Base-by-base conservation (phyloP, 495 filamentous ascomycete species). In the Penicillium alfredii region DNA sequence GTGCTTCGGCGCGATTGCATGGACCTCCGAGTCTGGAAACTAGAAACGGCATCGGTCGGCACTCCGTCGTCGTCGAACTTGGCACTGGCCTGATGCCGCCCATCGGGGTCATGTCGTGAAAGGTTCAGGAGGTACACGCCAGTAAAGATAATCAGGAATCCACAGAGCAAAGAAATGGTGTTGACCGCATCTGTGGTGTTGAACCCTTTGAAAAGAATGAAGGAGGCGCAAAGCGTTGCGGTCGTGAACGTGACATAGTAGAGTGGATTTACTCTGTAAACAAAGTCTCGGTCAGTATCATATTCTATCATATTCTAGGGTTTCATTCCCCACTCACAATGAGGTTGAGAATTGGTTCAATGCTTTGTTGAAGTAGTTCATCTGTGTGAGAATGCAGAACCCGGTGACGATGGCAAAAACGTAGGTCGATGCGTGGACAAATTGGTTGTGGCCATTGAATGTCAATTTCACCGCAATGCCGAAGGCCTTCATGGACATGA, bases 211-310 rank as follows among this genome's bases (percentile, higher is more conserved):
- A 96, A 98, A 23, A 98, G 85, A 56, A 97, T 94, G 68, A 97
- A 97, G 11, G 88, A 95, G 25, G 92, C 92, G 60, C 82, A 81
- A 32, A 98, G 76, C 10, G 92, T 98, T 20, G 83, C 86, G 4
- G 92, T 97, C 4, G 92, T 98, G 63, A 98, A 98, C n/a, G 90
- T 96, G 33, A 98, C 92, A 61, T 98, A 98, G 71, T 98, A 98
- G 21, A 98, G 77, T 1, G 92, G 92, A 56, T 97, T 98, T 22
- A 98, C 92, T 47, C 92, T 98, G 48, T 10, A 19, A n/a, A n/a
- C 27, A 47, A 30, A 23, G 14, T 4, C 30, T 0, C 26, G n/a
- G 41, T 73, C 50, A 71, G 61, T 29, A 22, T 18, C 27, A 1
- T 7, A 13, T 7, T 34, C n/a, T n/a, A 14, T 4, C 16, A 30